These are phyloP conservation scores for Aurinia saxatilis DNA, from an alignment of 345 rosid species.

Conservation along the genomic window DNA sequence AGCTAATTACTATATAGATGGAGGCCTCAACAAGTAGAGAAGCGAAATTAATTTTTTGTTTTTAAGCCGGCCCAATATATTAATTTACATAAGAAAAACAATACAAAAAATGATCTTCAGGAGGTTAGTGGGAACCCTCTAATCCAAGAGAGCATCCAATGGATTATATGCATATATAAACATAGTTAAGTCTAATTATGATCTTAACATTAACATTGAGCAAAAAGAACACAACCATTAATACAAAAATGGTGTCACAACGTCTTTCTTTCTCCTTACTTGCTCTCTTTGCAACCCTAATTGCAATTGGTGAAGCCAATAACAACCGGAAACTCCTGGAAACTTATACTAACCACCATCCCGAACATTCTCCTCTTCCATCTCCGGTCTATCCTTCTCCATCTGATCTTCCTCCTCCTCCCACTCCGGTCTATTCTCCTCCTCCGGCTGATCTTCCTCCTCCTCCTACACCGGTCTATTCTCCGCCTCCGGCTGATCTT, in stretches of 20 bases:
- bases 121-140: conserved; percentile 17
- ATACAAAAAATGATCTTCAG: background rate
- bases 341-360: background rate
- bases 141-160: background rate
- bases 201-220: conserved; percentile 10
- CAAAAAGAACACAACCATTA: background rate
- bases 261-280: background rate
- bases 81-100: background rate
- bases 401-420: background rate
- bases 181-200: background rate
- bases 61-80: background rate
- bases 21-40: background rate
- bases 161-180: background rate
- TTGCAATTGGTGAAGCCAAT: conserved; percentile 7
- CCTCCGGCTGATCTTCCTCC: background rate
- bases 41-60: background rate
- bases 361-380: background rate
- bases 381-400: background rate
- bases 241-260: conserved; percentile 6
- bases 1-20: no score
- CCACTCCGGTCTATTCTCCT: background rate
- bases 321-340: conserved; percentile 18
- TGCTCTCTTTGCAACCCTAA: conserved; percentile 1
- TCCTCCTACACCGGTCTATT: conserved; percentile 2
- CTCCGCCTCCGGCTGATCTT: background rate